Evolutionary conservation across 2,329 filamentous ascomycete species (phyloP).

Genomic region (Teratosphaeriaceae sp.): DNA sequence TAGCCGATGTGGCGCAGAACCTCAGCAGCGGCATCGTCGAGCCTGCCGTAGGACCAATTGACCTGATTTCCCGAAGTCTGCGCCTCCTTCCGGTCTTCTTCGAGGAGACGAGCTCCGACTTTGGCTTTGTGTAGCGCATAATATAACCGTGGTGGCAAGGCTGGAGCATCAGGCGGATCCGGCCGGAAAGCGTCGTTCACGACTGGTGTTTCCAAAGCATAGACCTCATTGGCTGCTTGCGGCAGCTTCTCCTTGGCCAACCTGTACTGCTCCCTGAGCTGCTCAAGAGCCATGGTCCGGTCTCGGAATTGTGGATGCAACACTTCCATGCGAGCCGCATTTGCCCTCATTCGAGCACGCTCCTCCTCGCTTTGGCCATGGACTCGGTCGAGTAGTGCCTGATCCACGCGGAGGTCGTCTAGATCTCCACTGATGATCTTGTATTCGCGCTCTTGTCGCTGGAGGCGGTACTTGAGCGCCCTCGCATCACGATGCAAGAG

Average conservation of each 20-base stretch:
- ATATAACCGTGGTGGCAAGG: not conserved
- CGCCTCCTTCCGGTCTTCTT: not conserved
- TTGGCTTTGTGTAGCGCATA: not conserved
- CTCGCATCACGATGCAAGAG: no score
- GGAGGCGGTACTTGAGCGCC: not conserved
- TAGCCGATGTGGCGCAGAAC: no score
- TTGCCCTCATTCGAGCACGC: not conserved
- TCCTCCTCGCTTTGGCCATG: not conserved
- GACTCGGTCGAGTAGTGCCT: not conserved
- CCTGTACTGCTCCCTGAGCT: not conserved
- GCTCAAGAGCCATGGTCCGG: not conserved
- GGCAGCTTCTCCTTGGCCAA: not conserved
- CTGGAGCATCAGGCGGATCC: not conserved
- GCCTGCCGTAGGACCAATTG: no score
- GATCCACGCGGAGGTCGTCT: no score
- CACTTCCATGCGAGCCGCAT: not conserved
- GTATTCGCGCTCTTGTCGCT: not conserved
- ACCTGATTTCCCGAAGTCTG: no score
- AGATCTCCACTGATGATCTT: not conserved
- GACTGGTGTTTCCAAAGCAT: not conserved
- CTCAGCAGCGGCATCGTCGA: no score
- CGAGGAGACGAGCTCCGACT: no score
- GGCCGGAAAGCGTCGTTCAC: not conserved
- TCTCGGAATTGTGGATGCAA: not conserved
- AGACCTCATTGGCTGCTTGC: not conserved